These are phyloP conservation scores for Rhodotorula babjevae DNA, from an alignment of 768 basidiomycete species.

Conservation along the genomic window DNA sequence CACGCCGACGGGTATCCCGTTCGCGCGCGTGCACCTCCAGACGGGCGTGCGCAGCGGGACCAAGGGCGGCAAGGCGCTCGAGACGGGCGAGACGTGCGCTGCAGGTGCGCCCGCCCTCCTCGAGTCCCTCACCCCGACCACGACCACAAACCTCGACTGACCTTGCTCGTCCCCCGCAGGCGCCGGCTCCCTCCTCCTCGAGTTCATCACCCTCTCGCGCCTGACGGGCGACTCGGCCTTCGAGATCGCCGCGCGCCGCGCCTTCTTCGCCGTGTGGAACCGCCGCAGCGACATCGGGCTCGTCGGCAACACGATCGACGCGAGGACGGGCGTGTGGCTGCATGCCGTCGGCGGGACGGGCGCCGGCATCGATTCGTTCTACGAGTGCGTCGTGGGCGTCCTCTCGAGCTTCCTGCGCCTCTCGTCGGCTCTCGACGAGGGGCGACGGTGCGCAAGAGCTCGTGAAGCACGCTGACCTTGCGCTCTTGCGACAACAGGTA, in stretches of 20 bases:
- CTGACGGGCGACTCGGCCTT: conserved; percentile 84
- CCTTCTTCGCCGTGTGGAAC: conserved; percentile 92
- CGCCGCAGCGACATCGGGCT: conserved; percentile 75
- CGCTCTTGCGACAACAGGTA: conserved; percentile 49
- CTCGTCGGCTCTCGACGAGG: no score
- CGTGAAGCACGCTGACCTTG: neutral
- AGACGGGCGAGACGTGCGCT: conserved; percentile 30
- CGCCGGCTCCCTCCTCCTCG: conserved; percentile 84
- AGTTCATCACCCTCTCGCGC: conserved; percentile 87
- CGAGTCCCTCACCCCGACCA: conserved; percentile 10
- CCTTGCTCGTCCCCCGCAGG: conserved; percentile 93
- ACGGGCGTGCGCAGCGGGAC: conserved; percentile 13
- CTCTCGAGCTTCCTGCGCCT: no score
- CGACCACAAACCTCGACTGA: conserved; percentile 52
- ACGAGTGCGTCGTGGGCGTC: conserved; percentile 60
- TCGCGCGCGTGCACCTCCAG: conserved; percentile 63
- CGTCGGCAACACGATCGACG: conserved; percentile 82
- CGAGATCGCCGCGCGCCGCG: conserved; percentile 80
- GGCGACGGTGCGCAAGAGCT: no score
- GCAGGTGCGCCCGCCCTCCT: conserved; percentile 19
- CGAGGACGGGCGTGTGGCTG: conserved; percentile 45
- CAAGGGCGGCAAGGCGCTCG: conserved; percentile 14
- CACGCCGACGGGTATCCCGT: conserved; percentile 86
- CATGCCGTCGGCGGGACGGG: conserved; percentile 65
- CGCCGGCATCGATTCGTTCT: conserved; percentile 93